Evolutionary conservation across 352 stramenopile genomes (phyloP).

Genomic region (Globisporangium echinulatum): DNA sequence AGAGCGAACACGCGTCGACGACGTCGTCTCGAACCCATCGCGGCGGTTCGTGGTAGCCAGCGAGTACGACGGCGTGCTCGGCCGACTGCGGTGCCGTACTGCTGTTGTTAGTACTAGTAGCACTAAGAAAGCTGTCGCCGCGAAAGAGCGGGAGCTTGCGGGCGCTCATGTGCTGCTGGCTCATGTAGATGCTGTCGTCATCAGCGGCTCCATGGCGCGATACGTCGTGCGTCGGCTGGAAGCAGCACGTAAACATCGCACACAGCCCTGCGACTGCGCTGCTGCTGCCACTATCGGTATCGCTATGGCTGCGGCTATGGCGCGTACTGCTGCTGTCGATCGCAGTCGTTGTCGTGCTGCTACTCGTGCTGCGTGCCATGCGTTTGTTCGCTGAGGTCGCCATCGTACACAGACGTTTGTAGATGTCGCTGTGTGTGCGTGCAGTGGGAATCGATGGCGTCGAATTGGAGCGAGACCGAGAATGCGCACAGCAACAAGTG

Average conservation of each 20-base stretch:
- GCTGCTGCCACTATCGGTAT: neutral
- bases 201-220: slow-evolving; percentile 3
- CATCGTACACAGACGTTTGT: too few species aligned
- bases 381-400: too few species aligned
- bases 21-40: slow-evolving; percentile 55
- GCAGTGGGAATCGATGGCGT: too few species aligned
- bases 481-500: too few species aligned
- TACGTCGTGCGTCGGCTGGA: slow-evolving; percentile 32
- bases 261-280: slow-evolving; percentile 28
- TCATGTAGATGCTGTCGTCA: slow-evolving; percentile 36
- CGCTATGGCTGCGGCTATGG: neutral
- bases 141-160: slow-evolving; percentile 12
- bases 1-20: slow-evolving; percentile 44
- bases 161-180: slow-evolving; percentile 17
- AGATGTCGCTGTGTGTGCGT: too few species aligned
- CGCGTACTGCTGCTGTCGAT: neutral
- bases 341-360: neutral
- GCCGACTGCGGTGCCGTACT: neutral
- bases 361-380: neutral
- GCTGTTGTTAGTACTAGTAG: neutral
- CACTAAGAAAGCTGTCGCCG: slow-evolving; percentile 10
- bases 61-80: slow-evolving; percentile 15
- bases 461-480: too few species aligned
- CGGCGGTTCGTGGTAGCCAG: slow-evolving; percentile 41
- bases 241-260: slow-evolving; percentile 51